Evolutionary conservation across 1,284 basidiomycete genomes (phyloP).

Genomic region (Cutaneotrichosporon sp.): DNA sequence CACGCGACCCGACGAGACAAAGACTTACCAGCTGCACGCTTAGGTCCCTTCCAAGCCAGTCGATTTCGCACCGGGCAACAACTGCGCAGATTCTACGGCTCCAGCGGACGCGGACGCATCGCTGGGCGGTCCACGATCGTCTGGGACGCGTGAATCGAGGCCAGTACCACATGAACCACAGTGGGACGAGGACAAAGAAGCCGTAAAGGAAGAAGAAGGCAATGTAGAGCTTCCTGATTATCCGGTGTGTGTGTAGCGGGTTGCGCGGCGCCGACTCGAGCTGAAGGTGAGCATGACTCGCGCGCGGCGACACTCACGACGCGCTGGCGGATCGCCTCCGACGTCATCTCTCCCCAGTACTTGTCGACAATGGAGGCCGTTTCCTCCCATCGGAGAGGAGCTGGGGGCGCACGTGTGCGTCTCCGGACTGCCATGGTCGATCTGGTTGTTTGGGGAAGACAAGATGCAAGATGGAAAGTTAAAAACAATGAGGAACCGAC

Average conservation of each 20-base stretch:
- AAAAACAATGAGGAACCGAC: not conserved
- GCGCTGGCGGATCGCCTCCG: conserved; percentile 17
- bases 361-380: conserved; percentile 14
- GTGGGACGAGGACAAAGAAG: conserved; percentile 38
- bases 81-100: conserved; percentile 36
- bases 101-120: conserved; percentile 43
- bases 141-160: conserved; percentile 36
- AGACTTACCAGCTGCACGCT: conserved; percentile 31
- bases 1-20: not conserved
- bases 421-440: conserved; percentile 3
- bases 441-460: not conserved
- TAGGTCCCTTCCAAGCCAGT: conserved; percentile 45
- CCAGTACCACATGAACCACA: conserved; percentile 40
- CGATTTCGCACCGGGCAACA: conserved; percentile 47
- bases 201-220: conserved; percentile 35
- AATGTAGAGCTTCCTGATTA: conserved; percentile 42
- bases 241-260: conserved; percentile 33
- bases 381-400: conserved; percentile 2
- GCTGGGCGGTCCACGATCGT: conserved; percentile 37
- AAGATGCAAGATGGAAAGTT: not conserved
- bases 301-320: conserved; percentile 10
- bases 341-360: conserved; percentile 21
- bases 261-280: conserved; percentile 34
- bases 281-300: conserved; percentile 18
- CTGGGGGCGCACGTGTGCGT: conserved; percentile 8